Conservation (phyloP, 1,284 basidiomycete genomes). For the Cutaneotrichosporon cyanovorans region DNA sequence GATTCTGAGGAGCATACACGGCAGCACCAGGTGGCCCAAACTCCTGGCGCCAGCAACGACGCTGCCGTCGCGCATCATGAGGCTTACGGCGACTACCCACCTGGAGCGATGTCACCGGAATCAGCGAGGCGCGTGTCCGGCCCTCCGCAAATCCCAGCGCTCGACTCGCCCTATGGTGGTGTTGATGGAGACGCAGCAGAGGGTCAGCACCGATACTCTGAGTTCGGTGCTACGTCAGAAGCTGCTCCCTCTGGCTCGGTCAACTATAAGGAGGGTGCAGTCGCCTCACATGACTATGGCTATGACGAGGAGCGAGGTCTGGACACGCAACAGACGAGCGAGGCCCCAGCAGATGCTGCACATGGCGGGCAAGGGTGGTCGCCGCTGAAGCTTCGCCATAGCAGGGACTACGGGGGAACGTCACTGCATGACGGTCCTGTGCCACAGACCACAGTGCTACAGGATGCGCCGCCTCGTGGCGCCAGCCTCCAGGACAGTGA, state of each 20-base stretch:
- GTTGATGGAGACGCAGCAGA: neutral
- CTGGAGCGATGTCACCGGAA: constrained; percentile 6
- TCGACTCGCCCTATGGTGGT: constrained; percentile 2
- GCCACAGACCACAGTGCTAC: neutral
- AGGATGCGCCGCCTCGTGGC: neutral
- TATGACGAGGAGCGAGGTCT: constrained; percentile 38
- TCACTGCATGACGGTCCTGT: neutral
- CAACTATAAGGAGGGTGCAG: neutral
- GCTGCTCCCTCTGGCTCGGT: constrained; percentile 1
- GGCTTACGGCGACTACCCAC: constrained; percentile 32
- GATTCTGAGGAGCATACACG: neutral
- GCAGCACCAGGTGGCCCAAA: constrained; percentile 1
- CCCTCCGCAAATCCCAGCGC: constrained; percentile 7
- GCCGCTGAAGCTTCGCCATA: constrained; percentile 6
- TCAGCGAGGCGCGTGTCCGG: neutral
- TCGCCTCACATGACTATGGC: constrained; percentile 28
- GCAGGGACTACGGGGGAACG: neutral
- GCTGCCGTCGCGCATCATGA: constrained; percentile 30
- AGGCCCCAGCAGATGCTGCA: neutral
- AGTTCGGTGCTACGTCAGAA: too few species aligned
- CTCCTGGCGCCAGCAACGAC: neutral
- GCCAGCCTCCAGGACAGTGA: constrained; percentile 1
- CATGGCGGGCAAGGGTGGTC: constrained; percentile 3
- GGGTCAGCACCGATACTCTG: neutral
- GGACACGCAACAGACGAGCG: constrained; percentile 20